Evolutionary conservation across 352 stramenopile species (phyloP).

Genomic region (Globisporangium cederbergense): DNA sequence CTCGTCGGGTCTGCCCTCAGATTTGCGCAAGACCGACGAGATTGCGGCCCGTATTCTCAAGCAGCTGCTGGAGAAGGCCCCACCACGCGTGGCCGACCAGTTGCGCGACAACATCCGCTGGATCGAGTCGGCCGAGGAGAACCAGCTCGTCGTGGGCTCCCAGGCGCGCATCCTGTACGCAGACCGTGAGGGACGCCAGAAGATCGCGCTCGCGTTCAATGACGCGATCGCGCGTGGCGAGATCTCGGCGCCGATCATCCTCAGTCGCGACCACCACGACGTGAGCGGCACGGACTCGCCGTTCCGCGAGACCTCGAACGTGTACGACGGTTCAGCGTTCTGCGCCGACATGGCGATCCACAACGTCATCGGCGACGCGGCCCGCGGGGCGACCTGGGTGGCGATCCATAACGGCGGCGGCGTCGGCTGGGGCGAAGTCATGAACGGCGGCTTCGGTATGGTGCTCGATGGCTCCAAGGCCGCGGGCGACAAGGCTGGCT

Average conservation of each 20-base stretch:
- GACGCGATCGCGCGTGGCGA: slow-evolving; percentile 66
- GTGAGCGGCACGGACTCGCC: slow-evolving; percentile 86
- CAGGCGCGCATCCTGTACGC: no score
- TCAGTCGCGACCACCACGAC: slow-evolving; percentile 88
- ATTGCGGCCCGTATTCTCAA: no score
- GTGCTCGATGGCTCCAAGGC: slow-evolving; percentile 19
- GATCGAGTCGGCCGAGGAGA: no score
- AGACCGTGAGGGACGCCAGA: no score
- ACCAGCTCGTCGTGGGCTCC: no score
- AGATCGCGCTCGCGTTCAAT: slow-evolving; percentile 74
- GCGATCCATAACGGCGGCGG: slow-evolving; percentile 68
- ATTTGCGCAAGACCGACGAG: slow-evolving; percentile 34
- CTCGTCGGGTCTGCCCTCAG: slow-evolving; percentile 54
- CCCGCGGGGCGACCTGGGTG: slow-evolving; percentile 84
- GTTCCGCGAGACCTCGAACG: slow-evolving; percentile 89
- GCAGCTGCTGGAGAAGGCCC: no score
- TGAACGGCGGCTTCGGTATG: no score
- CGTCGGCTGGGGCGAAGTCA: no score
- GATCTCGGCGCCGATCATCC: slow-evolving; percentile 67
- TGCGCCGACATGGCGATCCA: slow-evolving; percentile 89
- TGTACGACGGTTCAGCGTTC: slow-evolving; percentile 83
- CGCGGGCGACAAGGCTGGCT: slow-evolving; percentile 53
- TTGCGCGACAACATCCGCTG: no score
- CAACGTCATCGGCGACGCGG: slow-evolving; percentile 85
- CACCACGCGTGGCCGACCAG: no score